Base-by-base conservation (phyloP, 352 stramenopile genomes). In the Globisporangium abappressorium region DNA sequence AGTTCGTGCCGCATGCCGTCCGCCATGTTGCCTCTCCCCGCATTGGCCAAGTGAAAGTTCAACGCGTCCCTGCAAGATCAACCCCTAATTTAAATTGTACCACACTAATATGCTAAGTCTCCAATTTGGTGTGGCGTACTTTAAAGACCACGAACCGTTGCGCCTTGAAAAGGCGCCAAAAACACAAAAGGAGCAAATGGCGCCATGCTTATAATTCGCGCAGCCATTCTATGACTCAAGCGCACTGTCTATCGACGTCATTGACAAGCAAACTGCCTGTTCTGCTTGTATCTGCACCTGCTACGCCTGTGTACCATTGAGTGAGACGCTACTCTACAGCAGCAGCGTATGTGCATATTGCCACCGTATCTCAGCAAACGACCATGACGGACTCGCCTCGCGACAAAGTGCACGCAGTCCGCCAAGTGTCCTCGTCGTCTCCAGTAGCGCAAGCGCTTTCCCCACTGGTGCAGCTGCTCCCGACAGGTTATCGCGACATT, bases 401-500 rank as follows among this genome's bases (percentile, higher is more conserved):
- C 22, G 57, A 72, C 12, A 78, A 79, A 68, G 54, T 57, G 12
- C 69, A 67, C 30, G 33, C 56, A 57, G n/a, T 78, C 34, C 70
- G 69, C 24, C 62, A 59, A 14, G 51, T 51, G 49, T 8, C 49
- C 30, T 57, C 46, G 24, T 47, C 64, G 8, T 41, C 64, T 33
- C 28, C 58, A 22, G 15, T 41, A 28, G 24, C 33, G 24, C 64
- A 62, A n/a, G 62, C 57, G 33, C 63, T 89, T 7, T 92, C 84
- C 1, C 84, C 84, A n/a, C 77, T 90, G 46, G 78, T 87, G 30
- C 78, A 83, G 33, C 65, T 89, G 1, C 62, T 90, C 41, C 82
- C 84, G 2, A 90, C 77, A 2, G 84, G 84, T 0, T 90, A 90
- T 62, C 80, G 82, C 47, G 80, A 90, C 59, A 79, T 92, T n/a